Percentiles rank a stretch among this genome's conserved stretches.
These are phyloP conservation scores for Hygrophoropsis aurantiaca DNA, from an alignment of 768 basidiomycete species.

Conservation along the genomic window DNA sequence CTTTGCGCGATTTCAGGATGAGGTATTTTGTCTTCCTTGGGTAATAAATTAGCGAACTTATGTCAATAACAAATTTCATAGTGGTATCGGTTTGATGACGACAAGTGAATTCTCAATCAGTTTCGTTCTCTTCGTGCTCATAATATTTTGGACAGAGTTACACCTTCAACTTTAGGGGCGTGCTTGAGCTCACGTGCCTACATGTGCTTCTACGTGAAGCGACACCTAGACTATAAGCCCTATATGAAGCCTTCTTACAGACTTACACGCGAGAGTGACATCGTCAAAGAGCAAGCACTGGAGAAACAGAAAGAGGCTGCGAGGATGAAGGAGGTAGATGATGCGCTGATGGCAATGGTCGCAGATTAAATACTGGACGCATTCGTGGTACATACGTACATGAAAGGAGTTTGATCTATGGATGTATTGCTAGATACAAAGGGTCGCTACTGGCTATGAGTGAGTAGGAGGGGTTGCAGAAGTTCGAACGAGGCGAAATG, in stretches of 20 bases:
- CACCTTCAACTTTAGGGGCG: constrained; percentile 62
- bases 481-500: too few species aligned
- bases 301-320: constrained; percentile 54
- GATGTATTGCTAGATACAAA: not conserved
- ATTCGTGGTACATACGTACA: not conserved
- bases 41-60: too few species aligned
- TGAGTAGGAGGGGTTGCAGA: constrained; percentile 5
- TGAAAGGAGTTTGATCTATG: constrained; percentile 6
- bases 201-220: constrained; percentile 96
- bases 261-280: constrained; percentile 63
- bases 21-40: constrained; percentile 44
- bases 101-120: constrained; percentile 58
- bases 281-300: constrained; percentile 56
- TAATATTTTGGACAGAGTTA: constrained; percentile 50
- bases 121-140: constrained; percentile 6
- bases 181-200: constrained; percentile 79
- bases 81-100: constrained; percentile 96
- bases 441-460: constrained; percentile 1
- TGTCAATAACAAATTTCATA: constrained; percentile 26
- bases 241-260: constrained; percentile 68
- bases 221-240: constrained; percentile 82
- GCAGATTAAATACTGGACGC: constrained; percentile 18
- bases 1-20: constrained; percentile 80
- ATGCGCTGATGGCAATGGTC: constrained; percentile 55
- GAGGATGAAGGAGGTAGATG: constrained; percentile 60